Conservation (phyloP, 257 asterid species). For the Capsicum pubescens region DNA sequence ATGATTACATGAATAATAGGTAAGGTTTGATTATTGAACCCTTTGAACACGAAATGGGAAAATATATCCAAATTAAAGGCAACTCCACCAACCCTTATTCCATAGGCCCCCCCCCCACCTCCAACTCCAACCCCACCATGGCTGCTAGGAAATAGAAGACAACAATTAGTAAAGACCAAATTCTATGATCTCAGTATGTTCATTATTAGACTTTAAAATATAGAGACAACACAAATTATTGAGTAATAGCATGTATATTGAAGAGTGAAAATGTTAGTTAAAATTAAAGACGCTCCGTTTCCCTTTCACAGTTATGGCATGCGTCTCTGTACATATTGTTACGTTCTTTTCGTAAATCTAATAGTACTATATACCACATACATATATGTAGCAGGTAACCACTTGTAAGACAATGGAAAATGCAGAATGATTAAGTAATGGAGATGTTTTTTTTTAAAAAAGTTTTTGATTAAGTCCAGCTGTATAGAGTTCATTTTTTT, state of each 20-base stretch:
- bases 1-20: neutral
- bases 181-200: neutral
- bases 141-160: conserved; percentile 24
- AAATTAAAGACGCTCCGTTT: neutral
- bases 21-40: neutral
- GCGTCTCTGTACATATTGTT: conserved; percentile 1
- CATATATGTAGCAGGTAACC: conserved; percentile 45
- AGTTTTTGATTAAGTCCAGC: conserved; percentile 40
- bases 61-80: conserved; percentile 19
- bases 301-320: conserved; percentile 1
- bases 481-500: conserved; percentile 32
- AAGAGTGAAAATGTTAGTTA: neutral
- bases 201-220: neutral
- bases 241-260: neutral
- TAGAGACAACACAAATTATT: neutral
- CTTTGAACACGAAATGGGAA: neutral
- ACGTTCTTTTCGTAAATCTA: neutral
- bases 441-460: neutral
- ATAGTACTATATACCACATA: too few species aligned
- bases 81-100: conserved; percentile 8
- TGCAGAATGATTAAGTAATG: conserved; percentile 33
- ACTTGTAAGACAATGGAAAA: conserved; percentile 14
- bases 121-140: conserved; percentile 11
- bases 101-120: neutral
- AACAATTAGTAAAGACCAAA: neutral